Conservation (phyloP, 495 filamentous ascomycete species). For the Zalerion maritima region DNA sequence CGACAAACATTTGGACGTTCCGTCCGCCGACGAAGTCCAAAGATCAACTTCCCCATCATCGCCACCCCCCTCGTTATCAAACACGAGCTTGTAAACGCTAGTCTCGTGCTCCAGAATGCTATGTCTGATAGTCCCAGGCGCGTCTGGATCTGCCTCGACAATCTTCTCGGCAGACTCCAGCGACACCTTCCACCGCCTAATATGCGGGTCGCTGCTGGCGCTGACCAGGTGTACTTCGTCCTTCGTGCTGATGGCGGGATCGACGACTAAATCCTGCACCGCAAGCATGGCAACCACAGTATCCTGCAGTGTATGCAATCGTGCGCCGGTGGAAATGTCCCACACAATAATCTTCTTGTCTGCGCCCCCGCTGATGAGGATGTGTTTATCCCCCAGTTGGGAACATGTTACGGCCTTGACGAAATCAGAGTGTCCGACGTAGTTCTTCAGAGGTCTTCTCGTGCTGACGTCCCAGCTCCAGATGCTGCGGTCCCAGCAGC, state of each 20-base stretch:
- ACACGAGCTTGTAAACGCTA: constrained; percentile 62
- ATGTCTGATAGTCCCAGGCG: constrained; percentile 27
- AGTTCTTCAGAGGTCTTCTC: constrained; percentile 35
- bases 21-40: constrained; percentile 85
- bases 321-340: constrained; percentile 50
- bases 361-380: constrained; percentile 72
- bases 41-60: constrained; percentile 55
- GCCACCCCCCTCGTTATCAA: constrained; percentile 33
- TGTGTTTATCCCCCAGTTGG: constrained; percentile 39
- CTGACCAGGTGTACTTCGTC: constrained; percentile 51
- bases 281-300: constrained; percentile 51
- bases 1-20: constrained; percentile 59
- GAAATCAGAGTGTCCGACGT: constrained; percentile 77
- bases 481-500: constrained; percentile 84
- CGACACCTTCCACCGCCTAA: constrained; percentile 54
- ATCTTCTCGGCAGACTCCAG: constrained; percentile 30
- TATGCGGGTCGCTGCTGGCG: constrained; percentile 71
- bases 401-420: constrained; percentile 59
- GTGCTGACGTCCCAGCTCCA: constrained; percentile 65
- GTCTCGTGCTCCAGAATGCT: constrained; percentile 77
- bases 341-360: constrained; percentile 80
- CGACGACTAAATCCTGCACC: constrained; percentile 58
- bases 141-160: constrained; percentile 19
- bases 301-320: constrained; percentile 58
- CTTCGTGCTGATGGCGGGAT: constrained; percentile 37